Percentiles rank a stretch among this genome's conserved stretches.
phyloP scores from a whole-genome alignment of 2,329 filamentous ascomycete genomes.

The Trichophyton rubrum region DNA sequence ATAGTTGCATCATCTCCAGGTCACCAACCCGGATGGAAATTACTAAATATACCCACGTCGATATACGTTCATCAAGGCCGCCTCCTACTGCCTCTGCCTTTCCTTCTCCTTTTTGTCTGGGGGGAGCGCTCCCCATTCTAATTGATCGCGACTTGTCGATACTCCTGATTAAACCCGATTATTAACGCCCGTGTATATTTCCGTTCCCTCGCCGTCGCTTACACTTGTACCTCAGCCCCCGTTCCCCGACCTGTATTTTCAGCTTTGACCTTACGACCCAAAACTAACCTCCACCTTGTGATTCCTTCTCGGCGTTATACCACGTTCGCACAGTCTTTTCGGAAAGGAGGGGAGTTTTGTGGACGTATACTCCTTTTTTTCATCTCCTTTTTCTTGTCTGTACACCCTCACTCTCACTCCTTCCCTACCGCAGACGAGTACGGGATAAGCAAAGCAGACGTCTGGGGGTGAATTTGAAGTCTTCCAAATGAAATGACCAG shows the following conservation, averaged over 20 bases:
- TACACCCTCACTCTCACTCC: background rate
- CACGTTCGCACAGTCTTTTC: background rate
- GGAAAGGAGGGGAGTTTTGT: background rate
- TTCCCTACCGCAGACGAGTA: background rate
- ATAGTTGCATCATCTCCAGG: conserved; percentile 6
- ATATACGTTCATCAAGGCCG: background rate
- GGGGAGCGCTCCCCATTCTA: background rate
- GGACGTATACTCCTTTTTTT: background rate
- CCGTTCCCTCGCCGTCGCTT: background rate
- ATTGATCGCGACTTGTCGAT: conserved; percentile 1
- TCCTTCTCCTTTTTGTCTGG: background rate
- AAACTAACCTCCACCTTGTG: background rate
- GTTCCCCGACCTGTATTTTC: background rate
- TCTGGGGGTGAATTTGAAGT: background rate
- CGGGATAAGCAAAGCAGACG: background rate
- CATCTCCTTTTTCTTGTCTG: background rate
- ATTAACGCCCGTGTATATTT: conserved; percentile 1
- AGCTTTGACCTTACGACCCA: conserved; percentile 1
- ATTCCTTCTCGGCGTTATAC: background rate
- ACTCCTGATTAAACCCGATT: background rate
- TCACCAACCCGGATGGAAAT: conserved; percentile 13
- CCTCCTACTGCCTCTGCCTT: background rate
- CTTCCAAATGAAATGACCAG: background rate
- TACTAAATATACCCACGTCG: conserved; percentile 7
- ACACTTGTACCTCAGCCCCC: background rate